Evolutionary conservation across 108 stramenopile species (phyloP), one percentile per base, ranked within the genome.

Genomic region (Fragilaria crotonensis): DNA sequence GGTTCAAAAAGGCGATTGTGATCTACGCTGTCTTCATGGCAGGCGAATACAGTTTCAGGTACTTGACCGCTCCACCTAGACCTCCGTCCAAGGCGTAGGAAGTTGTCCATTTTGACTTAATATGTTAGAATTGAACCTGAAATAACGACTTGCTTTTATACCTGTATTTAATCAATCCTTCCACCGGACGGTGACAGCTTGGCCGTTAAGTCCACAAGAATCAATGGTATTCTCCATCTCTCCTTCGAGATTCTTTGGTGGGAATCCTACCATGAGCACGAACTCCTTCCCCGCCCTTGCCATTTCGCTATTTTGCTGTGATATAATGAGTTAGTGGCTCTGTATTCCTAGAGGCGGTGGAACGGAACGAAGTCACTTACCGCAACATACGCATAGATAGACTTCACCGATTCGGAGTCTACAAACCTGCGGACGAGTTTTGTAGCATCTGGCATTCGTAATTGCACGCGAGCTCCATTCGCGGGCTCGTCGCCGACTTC

Each of bases 1-100:
- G 90, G 36, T 87, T 92, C 60, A 79, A 79, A 31, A 79, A 85
- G 17, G 90, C 90, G 9, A 81, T 87, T 7, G 55, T 88, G 5
- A 85, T 92, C 18, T 92, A 84, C 54, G 73, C 72, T n/a, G 68
- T 68, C 28, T 88, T 79, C 60, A 22, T 84, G 58, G 79, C 72
- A 30, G 72, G 63, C 26, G 84, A 88, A 45, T 83, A 71, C 55
- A 75, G 63, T 2, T 80, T 79, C 68, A 83, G 82, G 64, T 41
- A 48, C 5, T 49, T 71, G 46, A 63, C 45, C 4, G 27, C 48
- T 19, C 60, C 60, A 22, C 60, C 60, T 27, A 61, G 45, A 26
- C 25, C 51, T 4, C 22, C 45, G n/a, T n/a, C n/a, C n/a, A n/a
- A n/a, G n/a, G n/a, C n/a, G n/a, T n/a, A n/a, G n/a, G n/a, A n/a